These are phyloP conservation scores for Entrophospora sp. DNA, from an alignment of 192 early-diverging fungal genomes.

Conservation along the genomic window DNA sequence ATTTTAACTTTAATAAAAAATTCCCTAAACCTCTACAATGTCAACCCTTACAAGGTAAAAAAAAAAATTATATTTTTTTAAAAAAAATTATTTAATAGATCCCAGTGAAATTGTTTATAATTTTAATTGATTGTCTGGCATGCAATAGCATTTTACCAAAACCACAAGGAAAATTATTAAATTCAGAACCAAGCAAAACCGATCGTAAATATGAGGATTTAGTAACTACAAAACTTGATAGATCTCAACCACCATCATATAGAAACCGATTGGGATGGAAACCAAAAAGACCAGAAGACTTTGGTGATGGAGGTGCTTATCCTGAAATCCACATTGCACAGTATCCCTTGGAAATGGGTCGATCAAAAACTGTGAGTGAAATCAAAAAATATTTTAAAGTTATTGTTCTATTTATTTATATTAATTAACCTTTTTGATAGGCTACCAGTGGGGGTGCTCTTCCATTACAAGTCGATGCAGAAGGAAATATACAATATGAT, in stretches of 20 bases:
- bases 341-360: constrained; percentile 93
- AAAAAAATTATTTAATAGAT: too few species aligned
- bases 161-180: constrained; percentile 24
- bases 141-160: constrained; percentile 36
- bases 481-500: constrained; percentile 87
- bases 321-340: constrained; percentile 89
- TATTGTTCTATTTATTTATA: constrained; percentile 13
- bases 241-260: constrained; percentile 54
- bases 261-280: constrained; percentile 71
- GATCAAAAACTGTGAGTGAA: constrained; percentile 44
- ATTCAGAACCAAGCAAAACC: constrained; percentile 16
- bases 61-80: too few species aligned
- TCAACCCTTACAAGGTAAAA: too few species aligned
- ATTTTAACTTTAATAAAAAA: too few species aligned
- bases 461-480: constrained; percentile 79
- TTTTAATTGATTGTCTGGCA: too few species aligned
- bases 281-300: constrained; percentile 76
- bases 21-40: too few species aligned
- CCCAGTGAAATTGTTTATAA: too few species aligned
- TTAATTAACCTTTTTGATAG: constrained; percentile 18
- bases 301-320: constrained; percentile 95
- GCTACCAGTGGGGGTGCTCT: constrained; percentile 53
- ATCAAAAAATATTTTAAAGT: constrained; percentile 6
- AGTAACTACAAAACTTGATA: constrained; percentile 14
- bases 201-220: constrained; percentile 30